Conservation (phyloP, 2,329 filamentous ascomycete genomes). For the Akanthomyces dipterigenus region DNA sequence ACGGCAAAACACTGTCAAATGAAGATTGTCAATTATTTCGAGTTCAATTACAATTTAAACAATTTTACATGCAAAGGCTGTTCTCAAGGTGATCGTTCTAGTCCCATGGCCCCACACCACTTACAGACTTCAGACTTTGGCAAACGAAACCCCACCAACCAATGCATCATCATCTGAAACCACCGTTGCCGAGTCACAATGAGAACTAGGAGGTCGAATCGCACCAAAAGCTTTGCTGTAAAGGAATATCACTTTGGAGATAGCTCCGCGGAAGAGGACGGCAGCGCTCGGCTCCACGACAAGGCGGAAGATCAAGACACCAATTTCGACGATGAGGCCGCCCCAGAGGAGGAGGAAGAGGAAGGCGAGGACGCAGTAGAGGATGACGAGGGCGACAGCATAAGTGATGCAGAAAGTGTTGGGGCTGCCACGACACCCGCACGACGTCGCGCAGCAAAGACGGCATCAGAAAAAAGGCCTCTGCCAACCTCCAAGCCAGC, state of each 20-base stretch:
- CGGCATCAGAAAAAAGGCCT: conserved; percentile 6
- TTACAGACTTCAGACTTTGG: not conserved
- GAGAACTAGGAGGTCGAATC: conserved; percentile 32
- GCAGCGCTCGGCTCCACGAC: conserved; percentile 17
- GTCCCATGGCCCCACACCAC: conserved; percentile 2
- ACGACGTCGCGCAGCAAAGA: conserved; percentile 6
- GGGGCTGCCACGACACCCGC: conserved; percentile 11
- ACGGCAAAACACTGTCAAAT: not conserved
- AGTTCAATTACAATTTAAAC: not conserved
- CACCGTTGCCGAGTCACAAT: conserved; percentile 16
- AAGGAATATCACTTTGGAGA: conserved; percentile 30
- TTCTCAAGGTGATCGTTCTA: not conserved
- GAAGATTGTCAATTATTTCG: not conserved
- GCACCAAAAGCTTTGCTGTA: conserved; percentile 26
- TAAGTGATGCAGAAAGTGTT: conserved; percentile 20
- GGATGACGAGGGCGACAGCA: conserved; percentile 21
- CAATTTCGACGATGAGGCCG: conserved; percentile 22
- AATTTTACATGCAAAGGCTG: not conserved
- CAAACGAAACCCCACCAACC: not conserved
- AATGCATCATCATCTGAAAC: conserved; percentile 1
- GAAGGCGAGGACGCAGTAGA: conserved; percentile 26
- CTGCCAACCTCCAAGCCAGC: conserved; percentile 21
- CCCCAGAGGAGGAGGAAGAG: conserved; percentile 15
- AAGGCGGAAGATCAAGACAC: conserved; percentile 23
- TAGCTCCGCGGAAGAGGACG: conserved; percentile 24